phyloP scores from a whole-genome alignment of 2,329 filamentous ascomycete genomes.

The Xylariaceae sp. region DNA sequence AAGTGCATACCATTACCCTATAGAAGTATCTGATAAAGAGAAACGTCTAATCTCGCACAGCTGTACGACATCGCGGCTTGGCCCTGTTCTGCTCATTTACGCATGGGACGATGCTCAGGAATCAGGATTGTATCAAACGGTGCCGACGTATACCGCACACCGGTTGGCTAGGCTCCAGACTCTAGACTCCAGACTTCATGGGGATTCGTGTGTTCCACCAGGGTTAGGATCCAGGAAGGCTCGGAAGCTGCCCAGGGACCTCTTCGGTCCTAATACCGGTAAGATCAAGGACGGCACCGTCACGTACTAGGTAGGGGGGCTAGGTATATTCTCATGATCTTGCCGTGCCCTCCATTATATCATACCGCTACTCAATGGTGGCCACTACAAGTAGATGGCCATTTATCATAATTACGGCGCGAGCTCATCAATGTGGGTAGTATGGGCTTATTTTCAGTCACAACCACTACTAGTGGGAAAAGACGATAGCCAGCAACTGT shows the following conservation, averaged over 20 bases:
- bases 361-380: slow-evolving; percentile 19
- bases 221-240: slow-evolving; percentile 22
- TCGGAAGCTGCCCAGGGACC: slow-evolving; percentile 13
- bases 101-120: background rate
- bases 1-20: slow-evolving; percentile 13
- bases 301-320: background rate
- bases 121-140: slow-evolving; percentile 9
- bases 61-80: slow-evolving; percentile 23
- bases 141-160: background rate
- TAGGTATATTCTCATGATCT: slow-evolving; percentile 1
- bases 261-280: slow-evolving; percentile 11
- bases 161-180: too few relatives aligned
- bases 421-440: slow-evolving; percentile 12
- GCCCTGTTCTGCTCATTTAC: slow-evolving; percentile 18
- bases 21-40: slow-evolving; percentile 2
- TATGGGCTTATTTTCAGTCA: slow-evolving; percentile 6
- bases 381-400: slow-evolving; percentile 5
- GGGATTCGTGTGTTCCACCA: background rate
- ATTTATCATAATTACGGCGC: background rate
- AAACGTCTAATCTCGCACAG: slow-evolving; percentile 19
- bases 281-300: background rate
- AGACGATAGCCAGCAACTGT: background rate
- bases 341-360: slow-evolving; percentile 9
- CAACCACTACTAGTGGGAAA: too few relatives aligned
- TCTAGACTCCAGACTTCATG: too few relatives aligned